These are phyloP conservation scores for Naganishia vishniacii DNA, from an alignment of 768 basidiomycete genomes.

Conservation along the genomic window DNA sequence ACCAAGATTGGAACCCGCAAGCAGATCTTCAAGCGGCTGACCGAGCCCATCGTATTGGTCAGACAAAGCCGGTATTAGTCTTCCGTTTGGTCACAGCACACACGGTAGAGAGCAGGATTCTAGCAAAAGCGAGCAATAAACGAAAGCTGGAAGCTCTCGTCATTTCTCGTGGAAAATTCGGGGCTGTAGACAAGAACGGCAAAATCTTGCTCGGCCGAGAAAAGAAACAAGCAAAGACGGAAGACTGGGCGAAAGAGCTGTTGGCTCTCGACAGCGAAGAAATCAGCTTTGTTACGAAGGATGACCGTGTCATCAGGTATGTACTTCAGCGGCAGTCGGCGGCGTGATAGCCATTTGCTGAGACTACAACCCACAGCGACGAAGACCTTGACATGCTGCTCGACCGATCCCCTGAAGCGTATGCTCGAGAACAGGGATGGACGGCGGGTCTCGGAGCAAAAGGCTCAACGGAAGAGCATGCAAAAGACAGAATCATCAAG, in stretches of 20 bases:
- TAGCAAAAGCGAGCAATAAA: constrained; percentile 62
- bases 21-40: constrained; percentile 96
- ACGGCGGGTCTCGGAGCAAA: constrained; percentile 34
- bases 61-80: constrained; percentile 81
- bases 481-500: constrained; percentile 20
- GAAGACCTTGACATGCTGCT: constrained; percentile 72
- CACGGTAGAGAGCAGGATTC: constrained; percentile 86
- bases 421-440: constrained; percentile 45
- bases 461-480: constrained; percentile 5
- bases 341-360: background rate
- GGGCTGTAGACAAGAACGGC: constrained; percentile 56
- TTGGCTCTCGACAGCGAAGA: constrained; percentile 79
- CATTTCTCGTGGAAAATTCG: constrained; percentile 92
- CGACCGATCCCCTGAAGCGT: constrained; percentile 56
- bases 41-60: constrained; percentile 91
- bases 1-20: constrained; percentile 84
- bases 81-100: constrained; percentile 70
- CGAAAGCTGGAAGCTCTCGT: constrained; percentile 88
- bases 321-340: too few relatives aligned
- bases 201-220: constrained; percentile 47
- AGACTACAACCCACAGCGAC: constrained; percentile 54
- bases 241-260: constrained; percentile 72
- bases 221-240: constrained; percentile 38
- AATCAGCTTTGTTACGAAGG: constrained; percentile 75
- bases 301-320: constrained; percentile 60